Base-by-base conservation (phyloP, 139 green algal genomes). In the Chlamydomonas asymmetrica region DNA sequence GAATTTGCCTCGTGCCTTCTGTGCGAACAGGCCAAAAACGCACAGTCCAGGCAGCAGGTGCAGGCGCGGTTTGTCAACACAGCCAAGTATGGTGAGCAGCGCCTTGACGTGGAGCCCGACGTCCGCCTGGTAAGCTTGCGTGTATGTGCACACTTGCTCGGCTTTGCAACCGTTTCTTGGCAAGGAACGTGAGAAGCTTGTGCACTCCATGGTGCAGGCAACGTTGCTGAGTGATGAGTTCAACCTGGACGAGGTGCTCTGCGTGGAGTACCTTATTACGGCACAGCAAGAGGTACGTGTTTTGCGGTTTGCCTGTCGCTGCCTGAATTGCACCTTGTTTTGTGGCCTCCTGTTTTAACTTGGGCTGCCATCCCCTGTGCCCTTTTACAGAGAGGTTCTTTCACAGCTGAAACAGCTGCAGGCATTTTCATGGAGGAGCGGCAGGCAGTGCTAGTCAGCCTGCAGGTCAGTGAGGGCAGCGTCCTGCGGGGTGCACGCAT, bases 61-160 rank as follows among this genome's bases (percentile, higher is more conserved):
- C 71, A 86, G 64, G 57, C 35, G 16, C 69, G 87, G 40, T 75
- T 52, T 22, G 81, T 89, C 23, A 48, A 62, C 1, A 89, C 85
- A 1, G 65, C 73, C 0, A 82, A 78, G 56, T 80, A 79, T 80
- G 88, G 88, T 2, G 73, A 82, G 49, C 64, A 90, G 41, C 64
- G 74, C 40, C 83, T 94, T 20, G 90, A 94, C 69, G 76, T 79
- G 6, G 89, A 90, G 54, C 88, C 90, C 4, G 88, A 94, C 35
- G 74, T 88, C 43, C 63, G 77, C 32, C 76, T 89, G 72, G 86
- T 91, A 52, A 61, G 67, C 52, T 18, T 6, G 9, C 29, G 52
- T 52, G 22, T 37, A 2, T 27, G 20, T 37, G 60, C 63, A 2
- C 22, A 27, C 22, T 27, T 49, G 32, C 4, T 66, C 0, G 20